Evolutionary conservation across 225 moss, liverwort and hornwort genomes (phyloP).

Genomic region (Lunularia cruciata): DNA sequence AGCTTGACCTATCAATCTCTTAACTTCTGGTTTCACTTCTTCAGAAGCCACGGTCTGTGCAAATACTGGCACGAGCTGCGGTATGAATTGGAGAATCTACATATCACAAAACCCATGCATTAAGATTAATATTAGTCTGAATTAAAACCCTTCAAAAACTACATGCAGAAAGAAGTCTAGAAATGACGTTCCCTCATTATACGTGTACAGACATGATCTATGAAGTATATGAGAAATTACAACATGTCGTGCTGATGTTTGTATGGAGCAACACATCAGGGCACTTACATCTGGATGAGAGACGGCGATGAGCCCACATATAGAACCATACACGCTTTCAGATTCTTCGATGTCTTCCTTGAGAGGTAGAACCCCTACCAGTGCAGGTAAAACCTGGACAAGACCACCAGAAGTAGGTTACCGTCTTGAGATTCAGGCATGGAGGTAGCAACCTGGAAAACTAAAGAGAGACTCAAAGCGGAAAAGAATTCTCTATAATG

Average conservation of each 20-base stretch:
- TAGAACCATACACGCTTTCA: constrained; percentile 84
- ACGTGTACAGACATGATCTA: too few relatives aligned
- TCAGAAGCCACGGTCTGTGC: constrained; percentile 69
- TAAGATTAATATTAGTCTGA: too few relatives aligned
- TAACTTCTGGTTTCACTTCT: constrained; percentile 70
- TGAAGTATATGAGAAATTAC: too few relatives aligned
- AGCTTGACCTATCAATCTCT: constrained; percentile 76
- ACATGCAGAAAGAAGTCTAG: too few relatives aligned
- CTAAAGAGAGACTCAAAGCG: not conserved
- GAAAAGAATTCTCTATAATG: not conserved
- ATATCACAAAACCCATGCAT: constrained; percentile 13
- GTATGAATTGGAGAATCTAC: constrained; percentile 87
- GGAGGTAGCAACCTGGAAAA: not conserved
- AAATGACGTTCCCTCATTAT: too few relatives aligned
- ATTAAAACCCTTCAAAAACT: too few relatives aligned
- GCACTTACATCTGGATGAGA: constrained; percentile 74
- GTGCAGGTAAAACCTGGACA: constrained; percentile 77
- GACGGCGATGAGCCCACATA: constrained; percentile 68
- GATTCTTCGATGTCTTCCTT: constrained; percentile 98
- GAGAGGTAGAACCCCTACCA: constrained; percentile 76
- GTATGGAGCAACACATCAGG: not conserved
- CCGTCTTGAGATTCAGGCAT: not conserved
- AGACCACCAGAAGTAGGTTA: too few relatives aligned
- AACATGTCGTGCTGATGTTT: too few relatives aligned
- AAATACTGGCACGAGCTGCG: constrained; percentile 83